Evolutionary conservation across 73 alveolate species (phyloP).

Genomic region (Breviolum minutum): DNA sequence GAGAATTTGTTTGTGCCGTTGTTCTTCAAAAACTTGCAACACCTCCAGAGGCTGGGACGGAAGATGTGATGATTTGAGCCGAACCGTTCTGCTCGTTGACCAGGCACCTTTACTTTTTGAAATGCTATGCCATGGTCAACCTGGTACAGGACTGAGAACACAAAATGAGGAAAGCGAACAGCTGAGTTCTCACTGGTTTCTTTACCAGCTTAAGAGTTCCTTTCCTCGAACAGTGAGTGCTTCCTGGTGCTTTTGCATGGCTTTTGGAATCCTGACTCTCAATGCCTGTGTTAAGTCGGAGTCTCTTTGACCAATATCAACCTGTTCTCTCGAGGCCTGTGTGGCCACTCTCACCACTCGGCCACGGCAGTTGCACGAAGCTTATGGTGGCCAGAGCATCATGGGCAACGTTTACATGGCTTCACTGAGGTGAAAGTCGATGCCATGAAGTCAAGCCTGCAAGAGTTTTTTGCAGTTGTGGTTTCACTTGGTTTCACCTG

Average conservation of each 20-base stretch:
- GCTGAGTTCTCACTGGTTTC: too few relatives aligned
- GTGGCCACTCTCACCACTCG: slow-evolving; percentile 60
- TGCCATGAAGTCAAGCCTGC: slow-evolving; percentile 69
- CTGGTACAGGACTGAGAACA: slow-evolving; percentile 15
- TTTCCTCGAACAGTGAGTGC: background rate
- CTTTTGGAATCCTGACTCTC: too few relatives aligned
- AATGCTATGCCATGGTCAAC: slow-evolving; percentile 92
- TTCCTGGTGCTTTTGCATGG: too few relatives aligned
- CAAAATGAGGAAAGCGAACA: too few relatives aligned
- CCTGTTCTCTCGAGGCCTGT: slow-evolving; percentile 12
- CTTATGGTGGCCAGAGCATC: background rate
- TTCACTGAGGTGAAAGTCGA: slow-evolving; percentile 66
- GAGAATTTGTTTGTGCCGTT: slow-evolving; percentile 55
- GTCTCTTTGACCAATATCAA: too few relatives aligned
- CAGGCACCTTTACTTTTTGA: slow-evolving; percentile 82
- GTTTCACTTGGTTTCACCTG: background rate
- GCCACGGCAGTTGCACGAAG: slow-evolving; percentile 68
- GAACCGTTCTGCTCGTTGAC: background rate
- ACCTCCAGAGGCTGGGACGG: slow-evolving; percentile 42
- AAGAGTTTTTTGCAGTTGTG: background rate
- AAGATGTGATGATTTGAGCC: background rate
- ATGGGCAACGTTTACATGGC: background rate
- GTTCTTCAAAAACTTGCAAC: slow-evolving; percentile 62
- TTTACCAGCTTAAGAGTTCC: background rate
- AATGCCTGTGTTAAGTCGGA: too few relatives aligned